Evolutionary conservation across 805 yeast genomes (phyloP).

Genomic region (Starmerella khaoyaiensis): DNA sequence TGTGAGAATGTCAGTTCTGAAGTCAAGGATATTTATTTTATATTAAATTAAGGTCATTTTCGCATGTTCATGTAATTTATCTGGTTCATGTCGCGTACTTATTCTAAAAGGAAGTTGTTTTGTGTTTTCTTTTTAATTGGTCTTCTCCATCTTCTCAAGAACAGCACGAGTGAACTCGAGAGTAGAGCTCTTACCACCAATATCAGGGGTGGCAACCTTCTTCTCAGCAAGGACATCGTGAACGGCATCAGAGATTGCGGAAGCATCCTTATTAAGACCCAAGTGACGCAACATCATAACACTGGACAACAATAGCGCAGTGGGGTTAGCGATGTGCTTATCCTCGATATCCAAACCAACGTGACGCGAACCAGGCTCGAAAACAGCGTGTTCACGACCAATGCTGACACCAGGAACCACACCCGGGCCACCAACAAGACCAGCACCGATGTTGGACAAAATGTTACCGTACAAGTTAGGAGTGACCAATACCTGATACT

Average conservation of each 20-base stretch:
- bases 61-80: no score
- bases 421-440: constrained; percentile 95
- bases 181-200: constrained; percentile 82
- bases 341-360: constrained; percentile 95
- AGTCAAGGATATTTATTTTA: no score
- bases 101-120: no score
- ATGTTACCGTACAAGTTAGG: constrained; percentile 98
- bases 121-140: constrained; percentile 3
- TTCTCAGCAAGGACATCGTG: constrained; percentile 85
- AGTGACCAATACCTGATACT: constrained; percentile 93
- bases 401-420: constrained; percentile 96
- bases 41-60: no score
- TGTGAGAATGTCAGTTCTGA: no score
- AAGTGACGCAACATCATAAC: constrained; percentile 89
- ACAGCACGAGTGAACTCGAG: constrained; percentile 91
- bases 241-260: constrained; percentile 78
- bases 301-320: constrained; percentile 89
- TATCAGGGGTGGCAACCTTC: constrained; percentile 70
- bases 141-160: constrained; percentile 47
- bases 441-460: constrained; percentile 96
- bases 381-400: constrained; percentile 94
- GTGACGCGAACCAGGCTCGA: constrained; percentile 99
- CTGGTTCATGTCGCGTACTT: no score
- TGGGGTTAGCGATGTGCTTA: constrained; percentile 91
- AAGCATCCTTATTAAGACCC: constrained; percentile 74